These are phyloP conservation scores for Barnettozyma sucrosica DNA, from an alignment of 805 yeast genomes.

Conservation along the genomic window DNA sequence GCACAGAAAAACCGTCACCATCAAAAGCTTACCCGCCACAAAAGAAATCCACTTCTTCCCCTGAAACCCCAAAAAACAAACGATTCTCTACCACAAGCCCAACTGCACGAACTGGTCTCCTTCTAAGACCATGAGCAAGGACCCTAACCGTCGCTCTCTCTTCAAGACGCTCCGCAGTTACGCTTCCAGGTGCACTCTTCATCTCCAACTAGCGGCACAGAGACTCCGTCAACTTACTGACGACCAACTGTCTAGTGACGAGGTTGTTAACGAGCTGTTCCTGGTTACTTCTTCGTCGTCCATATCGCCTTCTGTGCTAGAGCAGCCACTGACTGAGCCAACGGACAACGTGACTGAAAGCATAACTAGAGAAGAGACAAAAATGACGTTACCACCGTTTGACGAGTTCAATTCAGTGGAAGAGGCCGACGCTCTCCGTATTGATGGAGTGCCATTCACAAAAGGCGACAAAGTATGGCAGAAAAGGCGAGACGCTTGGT, in stretches of 20 bases:
- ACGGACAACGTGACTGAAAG: slow-evolving; percentile 3
- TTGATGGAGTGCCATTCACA: slow-evolving; percentile 29
- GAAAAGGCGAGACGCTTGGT: slow-evolving; percentile 64
- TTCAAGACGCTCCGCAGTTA: slow-evolving; percentile 24
- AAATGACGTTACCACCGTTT: slow-evolving; percentile 16
- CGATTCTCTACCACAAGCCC: neutral
- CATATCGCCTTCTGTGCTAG: slow-evolving; percentile 21
- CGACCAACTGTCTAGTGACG: slow-evolving; percentile 43
- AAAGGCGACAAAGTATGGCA: slow-evolving; percentile 67
- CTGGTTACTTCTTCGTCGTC: slow-evolving; percentile 33
- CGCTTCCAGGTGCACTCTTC: slow-evolving; percentile 34
- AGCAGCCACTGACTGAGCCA: slow-evolving; percentile 14
- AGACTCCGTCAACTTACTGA: slow-evolving; percentile 41
- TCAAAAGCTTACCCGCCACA: neutral
- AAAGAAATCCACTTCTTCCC: neutral
- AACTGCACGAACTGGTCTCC: neutral
- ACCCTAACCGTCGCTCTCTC: slow-evolving; percentile 1
- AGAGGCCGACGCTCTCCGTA: slow-evolving; percentile 21
- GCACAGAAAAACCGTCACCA: neutral
- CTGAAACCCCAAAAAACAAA: neutral
- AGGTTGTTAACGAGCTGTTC: slow-evolving; percentile 45
- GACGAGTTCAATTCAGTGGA: slow-evolving; percentile 28
- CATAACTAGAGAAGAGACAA: slow-evolving; percentile 1
- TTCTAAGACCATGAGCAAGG: neutral
- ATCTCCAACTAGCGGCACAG: slow-evolving; percentile 31